A percentile compares a stretch with the other conserved stretches of the same genome.
These are phyloP conservation scores for Sphaerostilbella broomeana DNA, from an alignment of 2,329 filamentous ascomycete species.

Conservation along the genomic window DNA sequence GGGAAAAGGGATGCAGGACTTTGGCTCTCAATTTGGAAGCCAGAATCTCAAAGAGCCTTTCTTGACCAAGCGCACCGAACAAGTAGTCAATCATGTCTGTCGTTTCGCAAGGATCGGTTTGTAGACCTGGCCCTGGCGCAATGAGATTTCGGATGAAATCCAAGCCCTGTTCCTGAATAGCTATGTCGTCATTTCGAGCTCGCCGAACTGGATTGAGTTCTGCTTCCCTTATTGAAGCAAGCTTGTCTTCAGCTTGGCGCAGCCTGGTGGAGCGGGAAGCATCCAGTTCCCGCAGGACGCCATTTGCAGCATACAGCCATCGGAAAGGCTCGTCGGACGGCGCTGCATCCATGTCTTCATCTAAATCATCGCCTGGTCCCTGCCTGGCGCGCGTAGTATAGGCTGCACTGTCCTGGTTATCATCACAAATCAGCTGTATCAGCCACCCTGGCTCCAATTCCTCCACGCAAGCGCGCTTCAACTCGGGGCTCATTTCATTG, in stretches of 20 bases:
- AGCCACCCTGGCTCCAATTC: conserved; percentile 75
- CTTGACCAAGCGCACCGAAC: conserved; percentile 67
- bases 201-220: conserved; percentile 63
- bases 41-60: conserved; percentile 74
- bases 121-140: conserved; percentile 44
- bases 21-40: conserved; percentile 67
- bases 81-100: conserved; percentile 79
- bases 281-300: conserved; percentile 27
- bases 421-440: conserved; percentile 65
- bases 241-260: conserved; percentile 43
- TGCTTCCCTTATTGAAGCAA: conserved; percentile 51
- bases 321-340: conserved; percentile 38
- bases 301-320: conserved; percentile 30
- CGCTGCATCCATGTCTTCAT: conserved; percentile 54
- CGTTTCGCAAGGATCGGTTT: conserved; percentile 46
- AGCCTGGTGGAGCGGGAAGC: conserved; percentile 36
- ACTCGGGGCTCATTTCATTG: conserved; percentile 59
- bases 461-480: conserved; percentile 72
- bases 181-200: conserved; percentile 69
- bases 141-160: conserved; percentile 88
- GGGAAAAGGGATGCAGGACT: conserved; percentile 46
- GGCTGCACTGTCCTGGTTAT: conserved; percentile 48
- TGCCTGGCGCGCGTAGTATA: conserved; percentile 30
- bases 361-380: conserved; percentile 35
- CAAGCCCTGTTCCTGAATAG: conserved; percentile 84